A percentile compares a stretch with the other conserved stretches of the same genome.
phyloP scores from a whole-genome alignment of 2,329 filamentous ascomycete genomes.

The Phaeosphaeriaceae sp. region DNA sequence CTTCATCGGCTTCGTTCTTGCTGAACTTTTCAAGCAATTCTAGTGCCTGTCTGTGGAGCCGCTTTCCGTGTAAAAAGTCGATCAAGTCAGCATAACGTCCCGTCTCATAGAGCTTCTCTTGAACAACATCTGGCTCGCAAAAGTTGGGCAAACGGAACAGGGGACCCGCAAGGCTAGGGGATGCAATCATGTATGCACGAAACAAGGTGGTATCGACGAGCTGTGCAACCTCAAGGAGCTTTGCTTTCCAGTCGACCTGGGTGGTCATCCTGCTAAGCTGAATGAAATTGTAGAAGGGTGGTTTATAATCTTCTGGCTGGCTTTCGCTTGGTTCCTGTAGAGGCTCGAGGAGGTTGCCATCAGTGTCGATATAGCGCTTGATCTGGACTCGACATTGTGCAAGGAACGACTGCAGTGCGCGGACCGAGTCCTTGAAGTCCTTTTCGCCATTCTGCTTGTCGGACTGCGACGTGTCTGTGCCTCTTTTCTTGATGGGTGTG shows the following conservation, averaged over 20 bases:
- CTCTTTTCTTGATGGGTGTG: slow-evolving; percentile 58
- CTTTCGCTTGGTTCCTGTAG: slow-evolving; percentile 56
- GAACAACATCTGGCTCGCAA: slow-evolving; percentile 93
- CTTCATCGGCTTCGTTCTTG: slow-evolving; percentile 56
- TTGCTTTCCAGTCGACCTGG: slow-evolving; percentile 68
- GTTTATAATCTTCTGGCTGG: slow-evolving; percentile 46
- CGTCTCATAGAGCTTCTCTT: slow-evolving; percentile 87
- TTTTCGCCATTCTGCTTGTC: slow-evolving; percentile 72
- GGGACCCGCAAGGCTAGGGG: slow-evolving; percentile 82
- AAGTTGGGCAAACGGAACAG: slow-evolving; percentile 97
- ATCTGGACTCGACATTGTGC: slow-evolving; percentile 78
- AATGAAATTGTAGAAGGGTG: slow-evolving; percentile 54
- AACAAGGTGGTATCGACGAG: slow-evolving; percentile 95
- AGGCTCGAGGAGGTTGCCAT: slow-evolving; percentile 65
- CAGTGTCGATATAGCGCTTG: slow-evolving; percentile 65
- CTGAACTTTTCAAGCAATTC: slow-evolving; percentile 85
- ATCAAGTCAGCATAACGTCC: slow-evolving; percentile 91
- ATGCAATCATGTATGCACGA: slow-evolving; percentile 91
- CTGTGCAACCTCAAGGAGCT: slow-evolving; percentile 77
- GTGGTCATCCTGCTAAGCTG: slow-evolving; percentile 34
- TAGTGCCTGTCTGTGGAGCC: slow-evolving; percentile 85
- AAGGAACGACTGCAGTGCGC: slow-evolving; percentile 85
- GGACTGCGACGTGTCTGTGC: slow-evolving; percentile 53
- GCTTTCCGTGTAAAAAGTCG: slow-evolving; percentile 97
- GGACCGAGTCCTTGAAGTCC: slow-evolving; percentile 80